Percentiles rank a stretch among this genome's conserved stretches.
These are phyloP conservation scores for Dalbergia oliveri DNA, from an alignment of 306 rosid genomes.

Conservation along the genomic window DNA sequence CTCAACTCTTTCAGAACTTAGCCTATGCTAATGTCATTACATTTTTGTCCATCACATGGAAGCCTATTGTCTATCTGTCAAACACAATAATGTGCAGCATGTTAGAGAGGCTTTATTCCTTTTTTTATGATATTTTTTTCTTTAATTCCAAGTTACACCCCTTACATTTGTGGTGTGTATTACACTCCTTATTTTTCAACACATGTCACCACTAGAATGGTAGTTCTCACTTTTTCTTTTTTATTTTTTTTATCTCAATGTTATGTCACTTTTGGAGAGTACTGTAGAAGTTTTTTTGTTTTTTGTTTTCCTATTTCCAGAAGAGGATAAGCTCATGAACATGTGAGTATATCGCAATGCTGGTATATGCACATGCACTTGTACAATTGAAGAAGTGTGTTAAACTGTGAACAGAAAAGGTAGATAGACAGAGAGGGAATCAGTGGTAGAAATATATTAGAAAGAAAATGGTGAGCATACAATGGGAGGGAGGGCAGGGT, in stretches of 20 bases:
- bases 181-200: not conserved
- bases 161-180: not conserved
- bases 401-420: not conserved
- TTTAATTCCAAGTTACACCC: not conserved
- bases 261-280: not conserved
- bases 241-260: not conserved
- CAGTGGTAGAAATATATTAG: slow-evolving; percentile 2
- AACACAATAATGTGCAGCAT: not conserved
- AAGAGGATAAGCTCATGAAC: not conserved
- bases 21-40: not conserved
- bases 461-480: not conserved
- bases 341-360: no score
- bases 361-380: no score
- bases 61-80: slow-evolving; percentile 2
- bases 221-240: not conserved
- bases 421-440: not conserved
- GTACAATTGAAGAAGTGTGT: slow-evolving; percentile 7
- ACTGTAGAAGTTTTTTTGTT: not conserved
- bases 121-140: not conserved
- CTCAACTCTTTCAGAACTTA: slow-evolving; percentile 18
- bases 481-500: not conserved
- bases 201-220: not conserved
- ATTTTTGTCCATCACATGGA: slow-evolving; percentile 29
- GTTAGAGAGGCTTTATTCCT: not conserved
- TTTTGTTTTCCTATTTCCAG: no score